Percentiles rank a stretch among this genome's conserved stretches.
phyloP scores from a whole-genome alignment of 2,329 filamentous ascomycete species.

The Aspergillus tubingensis region DNA sequence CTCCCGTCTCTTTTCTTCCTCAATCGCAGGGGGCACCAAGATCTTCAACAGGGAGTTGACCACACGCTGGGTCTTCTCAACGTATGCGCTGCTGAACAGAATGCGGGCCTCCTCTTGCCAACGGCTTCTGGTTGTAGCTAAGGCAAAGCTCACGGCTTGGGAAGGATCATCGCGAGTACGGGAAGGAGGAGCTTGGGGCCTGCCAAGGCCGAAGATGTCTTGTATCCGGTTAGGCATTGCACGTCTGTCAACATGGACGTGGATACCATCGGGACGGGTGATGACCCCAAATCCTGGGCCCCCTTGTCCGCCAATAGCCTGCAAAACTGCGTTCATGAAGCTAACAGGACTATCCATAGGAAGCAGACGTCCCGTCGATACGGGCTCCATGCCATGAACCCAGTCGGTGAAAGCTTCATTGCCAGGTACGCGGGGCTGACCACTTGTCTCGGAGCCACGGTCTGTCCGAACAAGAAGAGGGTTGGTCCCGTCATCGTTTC shows the following conservation, averaged over 20 bases:
- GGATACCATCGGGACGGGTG: constrained; percentile 53
- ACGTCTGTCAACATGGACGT: constrained; percentile 56
- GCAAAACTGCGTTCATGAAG: constrained; percentile 60
- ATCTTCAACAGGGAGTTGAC: constrained; percentile 68
- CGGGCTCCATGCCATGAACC: constrained; percentile 54
- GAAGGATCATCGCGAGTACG: constrained; percentile 53
- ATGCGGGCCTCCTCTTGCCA: constrained; percentile 91
- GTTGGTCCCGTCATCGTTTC: constrained; percentile 79
- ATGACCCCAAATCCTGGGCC: constrained; percentile 46
- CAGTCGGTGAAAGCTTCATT: constrained; percentile 53
- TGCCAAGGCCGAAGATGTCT: constrained; percentile 42
- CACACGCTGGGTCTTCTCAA: constrained; percentile 70
- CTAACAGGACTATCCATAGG: constrained; percentile 55
- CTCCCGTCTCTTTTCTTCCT: constrained; percentile 72
- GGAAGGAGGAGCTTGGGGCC: constrained; percentile 32
- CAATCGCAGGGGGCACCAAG: constrained; percentile 80
- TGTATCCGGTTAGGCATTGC: constrained; percentile 57
- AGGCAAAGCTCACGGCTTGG: constrained; percentile 74
- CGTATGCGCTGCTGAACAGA: constrained; percentile 69
- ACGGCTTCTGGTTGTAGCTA: constrained; percentile 70
- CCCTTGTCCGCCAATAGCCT: constrained; percentile 52
- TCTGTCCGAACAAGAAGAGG: constrained; percentile 73
- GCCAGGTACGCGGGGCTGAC: constrained; percentile 39
- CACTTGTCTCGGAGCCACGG: constrained; percentile 33
- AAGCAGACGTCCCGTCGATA: constrained; percentile 47